Evolutionary conservation across 2,329 filamentous ascomycete genomes (phyloP).

Genomic region (Ophiocordyceps camponoti-floridani): DNA sequence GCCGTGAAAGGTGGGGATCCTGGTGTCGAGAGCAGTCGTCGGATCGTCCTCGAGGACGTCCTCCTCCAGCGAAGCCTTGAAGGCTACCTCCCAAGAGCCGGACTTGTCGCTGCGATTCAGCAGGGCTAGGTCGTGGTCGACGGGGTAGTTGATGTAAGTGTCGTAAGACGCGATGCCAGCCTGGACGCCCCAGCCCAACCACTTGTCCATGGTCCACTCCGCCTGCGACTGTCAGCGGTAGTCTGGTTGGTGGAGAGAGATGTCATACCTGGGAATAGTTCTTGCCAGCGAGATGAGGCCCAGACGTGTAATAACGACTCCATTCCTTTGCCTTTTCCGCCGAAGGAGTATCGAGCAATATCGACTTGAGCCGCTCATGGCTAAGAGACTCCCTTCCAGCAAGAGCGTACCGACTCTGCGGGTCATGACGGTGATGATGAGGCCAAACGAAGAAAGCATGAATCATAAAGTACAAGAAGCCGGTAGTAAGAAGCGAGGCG

Average conservation of each 20-base stretch:
- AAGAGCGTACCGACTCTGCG: constrained; percentile 11
- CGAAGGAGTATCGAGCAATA: constrained; percentile 40
- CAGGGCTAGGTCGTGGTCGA: constrained; percentile 51
- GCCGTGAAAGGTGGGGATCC: constrained; percentile 83
- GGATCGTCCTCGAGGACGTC: constrained; percentile 70
- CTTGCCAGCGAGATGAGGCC: constrained; percentile 58
- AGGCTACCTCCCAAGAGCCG: constrained; percentile 42
- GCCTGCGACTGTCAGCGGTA: constrained; percentile 23
- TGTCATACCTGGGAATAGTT: constrained; percentile 49
- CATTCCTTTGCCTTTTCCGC: constrained; percentile 45
- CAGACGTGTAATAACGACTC: constrained; percentile 62
- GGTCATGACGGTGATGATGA: constrained; percentile 14
- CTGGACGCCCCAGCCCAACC: constrained; percentile 53
- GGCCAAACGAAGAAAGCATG: constrained; percentile 25
- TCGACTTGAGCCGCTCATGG: constrained; percentile 33
- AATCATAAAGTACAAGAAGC: constrained; percentile 30
- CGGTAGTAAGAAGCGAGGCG: constrained; percentile 32
- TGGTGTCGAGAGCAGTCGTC: constrained; percentile 51
- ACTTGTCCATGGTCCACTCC: constrained; percentile 56
- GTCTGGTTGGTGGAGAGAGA: neutral
- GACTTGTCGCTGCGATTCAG: constrained; percentile 25
- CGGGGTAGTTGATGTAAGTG: constrained; percentile 61
- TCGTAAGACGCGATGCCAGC: constrained; percentile 53
- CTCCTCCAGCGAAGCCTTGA: constrained; percentile 66
- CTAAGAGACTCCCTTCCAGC: constrained; percentile 10